Percentiles rank a stretch among this genome's conserved stretches.
Evolutionary conservation across 2,329 filamentous ascomycete species (phyloP).

Genomic region (Xylariaceae sp.): DNA sequence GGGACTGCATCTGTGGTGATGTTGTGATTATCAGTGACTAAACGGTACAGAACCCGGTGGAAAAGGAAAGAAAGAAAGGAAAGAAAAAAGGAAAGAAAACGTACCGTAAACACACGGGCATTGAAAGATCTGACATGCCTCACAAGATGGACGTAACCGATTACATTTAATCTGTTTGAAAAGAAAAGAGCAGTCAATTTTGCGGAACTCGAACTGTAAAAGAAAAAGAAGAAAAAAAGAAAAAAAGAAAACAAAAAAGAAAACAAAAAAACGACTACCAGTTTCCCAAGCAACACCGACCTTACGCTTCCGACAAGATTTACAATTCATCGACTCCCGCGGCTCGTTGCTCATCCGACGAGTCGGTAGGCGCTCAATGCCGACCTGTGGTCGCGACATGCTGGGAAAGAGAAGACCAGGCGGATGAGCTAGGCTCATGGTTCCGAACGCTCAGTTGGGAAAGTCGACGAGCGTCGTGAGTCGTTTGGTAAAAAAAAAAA

Average conservation of each 20-base stretch:
- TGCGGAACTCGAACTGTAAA: slow-evolving; percentile 14
- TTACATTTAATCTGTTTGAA: slow-evolving; percentile 79
- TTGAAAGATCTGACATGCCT: slow-evolving; percentile 84
- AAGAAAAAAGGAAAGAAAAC: slow-evolving; percentile 25
- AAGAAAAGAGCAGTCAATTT: slow-evolving; percentile 8
- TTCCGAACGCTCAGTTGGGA: slow-evolving; percentile 35
- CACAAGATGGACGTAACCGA: slow-evolving; percentile 73
- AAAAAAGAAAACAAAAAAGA: too few species aligned
- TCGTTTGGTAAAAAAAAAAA: slow-evolving; percentile 2
- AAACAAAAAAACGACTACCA: neutral
- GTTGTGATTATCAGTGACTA: slow-evolving; percentile 13
- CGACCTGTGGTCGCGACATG: slow-evolving; percentile 71
- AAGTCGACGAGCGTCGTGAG: slow-evolving; percentile 33
- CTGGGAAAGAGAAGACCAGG: slow-evolving; percentile 42
- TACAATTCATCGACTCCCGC: slow-evolving; percentile 86
- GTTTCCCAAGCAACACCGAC: slow-evolving; percentile 40
- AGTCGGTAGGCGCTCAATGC: slow-evolving; percentile 71
- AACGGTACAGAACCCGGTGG: neutral
- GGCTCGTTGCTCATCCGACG: slow-evolving; percentile 68
- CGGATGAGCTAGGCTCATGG: slow-evolving; percentile 37
- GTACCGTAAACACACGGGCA: slow-evolving; percentile 83
- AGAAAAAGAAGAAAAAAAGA: too few species aligned
- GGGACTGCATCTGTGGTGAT: slow-evolving; percentile 66
- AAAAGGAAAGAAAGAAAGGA: too few species aligned
- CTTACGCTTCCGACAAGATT: slow-evolving; percentile 89